A percentile compares a stretch with the other conserved stretches of the same genome.
phyloP scores from a whole-genome alignment of 2,329 filamentous ascomycete genomes.

The Aureobasidium sp. region DNA sequence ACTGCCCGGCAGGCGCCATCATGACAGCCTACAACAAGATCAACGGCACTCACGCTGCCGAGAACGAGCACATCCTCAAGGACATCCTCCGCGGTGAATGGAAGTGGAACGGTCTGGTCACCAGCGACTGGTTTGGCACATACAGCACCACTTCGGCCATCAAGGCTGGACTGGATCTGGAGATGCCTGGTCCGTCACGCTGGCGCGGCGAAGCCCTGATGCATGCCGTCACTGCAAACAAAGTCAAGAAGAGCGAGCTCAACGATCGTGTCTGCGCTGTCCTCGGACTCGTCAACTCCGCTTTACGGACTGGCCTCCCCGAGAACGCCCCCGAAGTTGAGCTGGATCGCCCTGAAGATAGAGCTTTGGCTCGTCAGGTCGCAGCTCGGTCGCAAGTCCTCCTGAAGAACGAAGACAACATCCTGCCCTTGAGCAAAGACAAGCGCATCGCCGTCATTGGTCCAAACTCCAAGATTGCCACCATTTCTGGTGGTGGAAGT shows the following conservation, averaged over 20 bases:
- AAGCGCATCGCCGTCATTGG: constrained; percentile 61
- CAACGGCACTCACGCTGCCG: constrained; percentile 59
- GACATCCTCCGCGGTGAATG: constrained; percentile 62
- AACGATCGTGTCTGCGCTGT: constrained; percentile 3
- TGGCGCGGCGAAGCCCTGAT: neutral
- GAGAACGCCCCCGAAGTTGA: constrained; percentile 8
- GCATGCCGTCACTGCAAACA: neutral
- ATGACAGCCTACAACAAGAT: constrained; percentile 71
- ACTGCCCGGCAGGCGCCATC: constrained; percentile 59
- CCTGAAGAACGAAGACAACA: neutral
- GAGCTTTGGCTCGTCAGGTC: constrained; percentile 51
- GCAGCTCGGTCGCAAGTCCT: constrained; percentile 47
- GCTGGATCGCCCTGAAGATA: constrained; percentile 44
- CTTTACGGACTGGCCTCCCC: neutral
- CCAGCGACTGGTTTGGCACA: constrained; percentile 71
- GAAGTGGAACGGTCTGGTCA: constrained; percentile 48
- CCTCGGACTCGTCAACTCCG: constrained; percentile 1
- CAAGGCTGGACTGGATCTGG: constrained; percentile 69
- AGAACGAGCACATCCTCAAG: constrained; percentile 55
- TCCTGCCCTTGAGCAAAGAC: neutral
- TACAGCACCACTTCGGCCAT: constrained; percentile 58
- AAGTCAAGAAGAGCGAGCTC: neutral
- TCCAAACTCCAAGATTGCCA: constrained; percentile 36
- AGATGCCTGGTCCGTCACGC: constrained; percentile 70
- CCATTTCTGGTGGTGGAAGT: constrained; percentile 25